Base-by-base conservation (phyloP, 2,329 filamentous ascomycete species). In the Exserohilum turcica region DNA sequence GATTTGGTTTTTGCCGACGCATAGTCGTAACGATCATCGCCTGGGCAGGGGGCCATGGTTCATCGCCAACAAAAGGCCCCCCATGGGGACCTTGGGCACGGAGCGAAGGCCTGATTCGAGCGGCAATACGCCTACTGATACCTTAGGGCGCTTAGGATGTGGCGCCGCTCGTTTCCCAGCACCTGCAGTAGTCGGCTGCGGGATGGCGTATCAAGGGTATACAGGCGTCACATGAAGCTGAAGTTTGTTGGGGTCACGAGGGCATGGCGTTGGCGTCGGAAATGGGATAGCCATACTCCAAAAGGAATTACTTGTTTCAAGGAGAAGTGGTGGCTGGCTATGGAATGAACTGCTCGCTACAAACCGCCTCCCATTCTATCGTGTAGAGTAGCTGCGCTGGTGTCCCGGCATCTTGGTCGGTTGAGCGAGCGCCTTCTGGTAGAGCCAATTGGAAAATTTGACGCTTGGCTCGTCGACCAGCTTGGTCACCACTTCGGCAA, bases 381-480 rank as follows among this genome's bases (percentile, higher is more conserved):
- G 50, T 27, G 40, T 36, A 16, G 50, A 53, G 6, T 35, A 48
- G 44, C 36, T 56, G 36, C 45, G 50, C 28, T 53, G 50, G 18
- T 49, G 45, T 10, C 39, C 59, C 16, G 50, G 50, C 32, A 32
- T 27, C 3, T 19, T 33, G 44, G n/a, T 52, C 36, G 35, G 58
- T 48, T 24, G 33, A 33, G 24, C 29, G 16, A 80, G 54, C 3
- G 78, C 77, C 62, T 72, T 78, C 53, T 72, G 77, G 70, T 88
- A 87, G 15, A 86, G 53, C 82, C 82, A 84, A 44, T 66, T 72
- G 31, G 67, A 60, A 39, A 72, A 56, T 44, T 73, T 80, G 13
- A 89, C 83, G 42, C 81, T 82, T 1, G 85, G 85, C 57, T 86
- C 71, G 39, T 74, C 71, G 7, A 72, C 59, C n/a, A 73, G 35